Base-by-base conservation (phyloP, 495 filamentous ascomycete species). In the Penicillium soppii region DNA sequence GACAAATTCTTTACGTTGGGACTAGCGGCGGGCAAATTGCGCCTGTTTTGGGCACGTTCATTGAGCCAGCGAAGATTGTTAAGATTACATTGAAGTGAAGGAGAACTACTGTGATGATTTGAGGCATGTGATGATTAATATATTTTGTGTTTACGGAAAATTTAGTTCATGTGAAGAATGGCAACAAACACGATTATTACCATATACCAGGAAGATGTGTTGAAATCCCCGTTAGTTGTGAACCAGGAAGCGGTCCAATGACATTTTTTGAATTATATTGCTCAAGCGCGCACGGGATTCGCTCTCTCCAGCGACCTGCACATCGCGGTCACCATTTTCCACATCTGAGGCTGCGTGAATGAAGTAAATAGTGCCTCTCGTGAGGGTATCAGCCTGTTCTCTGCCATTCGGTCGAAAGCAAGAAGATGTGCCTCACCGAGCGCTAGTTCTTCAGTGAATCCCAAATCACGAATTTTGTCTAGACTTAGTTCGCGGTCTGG, bases 61-160 rank as follows among this genome's bases (percentile, higher is more conserved):
- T 43, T n/a, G 67, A 70, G 45, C 67, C 67, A 2, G 67, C 37
- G 1, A 70, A 70, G 43, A 45, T 70, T 20, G 47, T 57, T n/a
- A 56, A 59, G 46, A 61, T 64, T 15, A 40, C 55, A 5, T 30
- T 64, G 19, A 26, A 21, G 17, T 53, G 16, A 56, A 21, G 17
- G 33, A 42, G 17, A 25, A 17, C 6, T 2, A 5, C n/a, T 17
- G n/a, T 26, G 22, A 17, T 22, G 23, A 9, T 16, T 8, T 16
- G 7, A 7, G 21, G 40, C 1, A 37, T 5, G 12, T 12, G 15
- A n/a, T n/a, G n/a, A n/a, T n/a, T n/a, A n/a, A n/a, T n/a, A n/a
- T n/a, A n/a, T n/a, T n/a, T n/a, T n/a, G n/a, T n/a, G n/a, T n/a
- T n/a, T n/a, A n/a, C n/a, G n/a, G n/a, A n/a, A n/a, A n/a, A n/a